Evolutionary conservation across 208 protist species (phyloP), one percentile per base, ranked within the genome.

Genomic region (Acanthamoeba rhysodes): DNA sequence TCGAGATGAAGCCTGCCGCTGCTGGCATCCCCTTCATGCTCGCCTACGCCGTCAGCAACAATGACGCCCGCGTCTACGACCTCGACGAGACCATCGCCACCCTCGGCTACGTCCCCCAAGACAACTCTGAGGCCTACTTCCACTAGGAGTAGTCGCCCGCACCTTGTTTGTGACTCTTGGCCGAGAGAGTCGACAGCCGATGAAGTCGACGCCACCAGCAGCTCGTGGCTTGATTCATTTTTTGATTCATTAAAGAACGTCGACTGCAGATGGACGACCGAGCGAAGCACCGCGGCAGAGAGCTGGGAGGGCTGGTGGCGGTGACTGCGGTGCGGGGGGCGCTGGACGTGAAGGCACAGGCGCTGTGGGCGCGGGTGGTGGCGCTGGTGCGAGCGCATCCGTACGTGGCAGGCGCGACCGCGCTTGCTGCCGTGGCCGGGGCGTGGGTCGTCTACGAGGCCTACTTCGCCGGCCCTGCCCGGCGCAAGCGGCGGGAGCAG

Each of bases 1-100:
- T 34, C 9, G 50, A 55, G 50, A 88, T 88, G 29, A 55, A 88
- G n/a, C 80, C 80, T 24, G 22, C 29, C 7, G 29, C 80, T 10
- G 8, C 2, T 24, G 80, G 80, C 2, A 88, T 88, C 22, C 80
- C 80, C n/a, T 88, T 53, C 53, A 88, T 88, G 80, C n/a, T 88
- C n/a, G 41, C 50, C 80, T 88, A 88, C 80, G 80, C 80, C 22
- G 41, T 55, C 48, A 88, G 80, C 45, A 88, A 88, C 45, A 88
- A 88, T 29, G 80, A 64, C 41, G 34, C 24, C 10, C 5, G 41
- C 34, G 32, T 80, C 29, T 80, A 80, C 32, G 72, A 80, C 72
- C 29, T 80, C n/a, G 29, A 88, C 29, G 50, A 55, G 50, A 66
- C 80, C 22, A 88, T 88, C 80, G 16, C 53, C 48, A 88, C n/a